Evolutionary conservation across 371 early-diverging fungal species (phyloP).

Genomic region (Umbelopsis sp.): DNA sequence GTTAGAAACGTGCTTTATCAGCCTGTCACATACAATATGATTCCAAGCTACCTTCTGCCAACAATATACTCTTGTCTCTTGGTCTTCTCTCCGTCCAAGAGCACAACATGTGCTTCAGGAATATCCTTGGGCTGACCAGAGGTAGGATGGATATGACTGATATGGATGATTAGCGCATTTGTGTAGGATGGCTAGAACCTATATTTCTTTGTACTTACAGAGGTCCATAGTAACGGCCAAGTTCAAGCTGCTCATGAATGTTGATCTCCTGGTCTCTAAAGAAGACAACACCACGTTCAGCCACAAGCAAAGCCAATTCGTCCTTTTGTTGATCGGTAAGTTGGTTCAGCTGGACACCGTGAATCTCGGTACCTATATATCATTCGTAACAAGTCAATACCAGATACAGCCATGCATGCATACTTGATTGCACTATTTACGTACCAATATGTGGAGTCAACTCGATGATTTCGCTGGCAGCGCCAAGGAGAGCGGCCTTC

Average conservation of each 20-base stretch:
- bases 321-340: conserved; percentile 58
- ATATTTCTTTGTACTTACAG: conserved; percentile 18
- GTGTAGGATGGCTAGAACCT: no score
- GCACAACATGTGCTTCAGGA: conserved; percentile 24
- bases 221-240: conserved; percentile 52
- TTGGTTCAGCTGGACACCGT: conserved; percentile 49
- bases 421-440: no score
- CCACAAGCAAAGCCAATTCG: conserved; percentile 58
- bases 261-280: conserved; percentile 62
- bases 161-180: background rate
- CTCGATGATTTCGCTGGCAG: conserved; percentile 54
- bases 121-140: conserved; percentile 22
- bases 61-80: background rate
- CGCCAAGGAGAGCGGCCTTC: conserved; percentile 52
- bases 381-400: background rate
- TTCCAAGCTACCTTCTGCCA: conserved; percentile 3
- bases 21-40: background rate
- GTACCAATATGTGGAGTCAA: conserved; percentile 55
- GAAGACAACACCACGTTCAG: conserved; percentile 67
- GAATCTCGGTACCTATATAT: conserved; percentile 48
- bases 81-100: conserved; percentile 23
- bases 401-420: background rate
- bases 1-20: background rate
- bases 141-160: conserved; percentile 25
- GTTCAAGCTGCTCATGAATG: conserved; percentile 49